Evolutionary conservation across 1,284 basidiomycete genomes (phyloP).

Genomic region (Ceratobasidium theobromae): DNA sequence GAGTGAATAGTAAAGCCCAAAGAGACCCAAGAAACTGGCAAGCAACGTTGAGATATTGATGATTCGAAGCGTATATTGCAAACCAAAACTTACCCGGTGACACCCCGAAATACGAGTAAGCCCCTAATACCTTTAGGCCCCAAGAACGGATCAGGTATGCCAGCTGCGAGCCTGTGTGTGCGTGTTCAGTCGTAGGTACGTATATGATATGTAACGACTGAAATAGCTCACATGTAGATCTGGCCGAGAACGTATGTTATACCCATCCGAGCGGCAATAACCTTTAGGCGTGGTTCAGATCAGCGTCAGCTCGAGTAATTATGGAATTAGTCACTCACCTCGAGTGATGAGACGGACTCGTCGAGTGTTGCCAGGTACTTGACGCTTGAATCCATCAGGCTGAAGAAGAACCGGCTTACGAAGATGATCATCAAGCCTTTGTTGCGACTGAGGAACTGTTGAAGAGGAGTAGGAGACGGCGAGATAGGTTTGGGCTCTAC

Average conservation of each 20-base stretch:
- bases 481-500: neutral
- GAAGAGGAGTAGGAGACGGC: neutral
- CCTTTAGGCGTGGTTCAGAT: neutral
- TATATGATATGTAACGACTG: neutral
- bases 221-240: neutral
- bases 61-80: neutral
- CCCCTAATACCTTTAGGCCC: conserved; percentile 32
- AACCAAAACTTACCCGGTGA: conserved; percentile 27
- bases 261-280: conserved; percentile 9
- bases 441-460: conserved; percentile 17
- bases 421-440: conserved; percentile 28
- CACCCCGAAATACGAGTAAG: conserved; percentile 31
- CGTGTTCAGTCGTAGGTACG: neutral
- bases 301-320: neutral
- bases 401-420: conserved; percentile 19
- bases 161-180: neutral
- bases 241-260: conserved; percentile 9
- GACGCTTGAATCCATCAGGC: conserved; percentile 27
- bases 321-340: neutral
- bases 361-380: conserved; percentile 8
- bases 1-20: conserved; percentile 34
- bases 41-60: neutral
- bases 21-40: conserved; percentile 32
- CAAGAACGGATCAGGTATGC: conserved; percentile 29
- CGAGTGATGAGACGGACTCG: conserved; percentile 18